These are phyloP conservation scores for Clitopilus passeckerianus DNA, from an alignment of 768 basidiomycete genomes.

Conservation along the genomic window DNA sequence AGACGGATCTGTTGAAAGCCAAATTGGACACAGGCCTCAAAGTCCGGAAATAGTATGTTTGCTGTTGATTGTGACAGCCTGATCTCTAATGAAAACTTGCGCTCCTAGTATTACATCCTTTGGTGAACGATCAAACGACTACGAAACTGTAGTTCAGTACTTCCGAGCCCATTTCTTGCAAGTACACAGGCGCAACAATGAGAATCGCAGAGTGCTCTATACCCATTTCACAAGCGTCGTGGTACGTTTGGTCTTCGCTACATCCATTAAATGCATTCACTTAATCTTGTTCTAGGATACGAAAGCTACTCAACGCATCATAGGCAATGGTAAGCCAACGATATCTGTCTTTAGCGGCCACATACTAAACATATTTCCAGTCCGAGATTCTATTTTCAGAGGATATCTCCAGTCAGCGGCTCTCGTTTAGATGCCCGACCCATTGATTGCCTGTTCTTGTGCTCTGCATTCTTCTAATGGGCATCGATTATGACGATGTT, in stretches of 20 bases:
- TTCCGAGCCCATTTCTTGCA: constrained; percentile 87
- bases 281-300: constrained; percentile 58
- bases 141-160: constrained; percentile 77
- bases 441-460: background rate
- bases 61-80: background rate
- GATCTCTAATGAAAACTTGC: background rate
- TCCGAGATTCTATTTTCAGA: constrained; percentile 72
- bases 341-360: constrained; percentile 1
- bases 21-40: constrained; percentile 67
- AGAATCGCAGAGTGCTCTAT: constrained; percentile 76
- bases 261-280: too few species aligned
- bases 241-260: constrained; percentile 38
- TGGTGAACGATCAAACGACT: constrained; percentile 76
- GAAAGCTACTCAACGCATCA: constrained; percentile 78
- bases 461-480: too few species aligned
- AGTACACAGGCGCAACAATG: constrained; percentile 74
- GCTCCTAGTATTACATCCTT: constrained; percentile 69
- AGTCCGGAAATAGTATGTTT: constrained; percentile 73
- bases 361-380: constrained; percentile 26
- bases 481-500: background rate
- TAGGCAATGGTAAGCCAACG: constrained; percentile 61
- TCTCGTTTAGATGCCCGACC: constrained; percentile 36
- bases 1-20: constrained; percentile 70
- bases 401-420: constrained; percentile 71
- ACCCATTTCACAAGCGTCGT: constrained; percentile 80